Evolutionary conservation across 2,329 filamentous ascomycete genomes (phyloP).

Genomic region (Cryphonectria parasitica): DNA sequence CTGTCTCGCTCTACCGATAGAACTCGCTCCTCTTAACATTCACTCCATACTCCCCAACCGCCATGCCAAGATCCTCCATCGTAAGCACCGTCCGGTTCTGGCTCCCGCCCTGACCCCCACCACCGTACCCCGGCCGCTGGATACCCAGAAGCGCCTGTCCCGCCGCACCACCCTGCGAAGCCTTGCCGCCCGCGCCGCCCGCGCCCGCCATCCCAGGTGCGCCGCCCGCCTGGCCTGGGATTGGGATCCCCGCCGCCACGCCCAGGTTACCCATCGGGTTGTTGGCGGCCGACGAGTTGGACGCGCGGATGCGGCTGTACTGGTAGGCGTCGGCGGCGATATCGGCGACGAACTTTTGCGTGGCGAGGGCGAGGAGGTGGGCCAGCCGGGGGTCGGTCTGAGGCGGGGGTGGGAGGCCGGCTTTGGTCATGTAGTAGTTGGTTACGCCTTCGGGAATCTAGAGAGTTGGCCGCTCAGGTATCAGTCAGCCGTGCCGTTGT

Average conservation of each 20-base stretch:
- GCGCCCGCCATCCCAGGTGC: slow-evolving; percentile 30
- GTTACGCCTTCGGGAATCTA: slow-evolving; percentile 98
- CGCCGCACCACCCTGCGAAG: slow-evolving; percentile 8
- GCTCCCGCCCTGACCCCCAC: slow-evolving; percentile 84
- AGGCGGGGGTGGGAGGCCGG: slow-evolving; percentile 89
- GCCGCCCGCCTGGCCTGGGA: slow-evolving; percentile 61
- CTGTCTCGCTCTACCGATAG: slow-evolving; percentile 66
- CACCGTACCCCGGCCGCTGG: slow-evolving; percentile 79
- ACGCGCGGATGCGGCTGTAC: slow-evolving; percentile 93
- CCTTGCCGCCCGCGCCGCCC: background rate
- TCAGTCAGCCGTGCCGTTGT: background rate
- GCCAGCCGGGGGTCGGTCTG: slow-evolving; percentile 89
- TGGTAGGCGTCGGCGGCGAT: slow-evolving; percentile 98
- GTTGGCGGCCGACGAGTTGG: slow-evolving; percentile 81
- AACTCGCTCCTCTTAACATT: slow-evolving; percentile 98
- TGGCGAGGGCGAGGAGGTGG: slow-evolving; percentile 92
- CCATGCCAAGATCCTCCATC: slow-evolving; percentile 99
- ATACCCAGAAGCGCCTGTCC: slow-evolving; percentile 62
- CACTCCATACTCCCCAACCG: slow-evolving; percentile 94
- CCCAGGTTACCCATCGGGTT: slow-evolving; percentile 90
- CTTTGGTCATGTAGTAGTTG: slow-evolving; percentile 95
- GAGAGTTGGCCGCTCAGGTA: background rate
- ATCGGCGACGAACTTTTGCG: slow-evolving; percentile 98
- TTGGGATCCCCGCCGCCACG: slow-evolving; percentile 71
- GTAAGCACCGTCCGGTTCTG: slow-evolving; percentile 94